Evolutionary conservation across 495 filamentous ascomycete genomes (phyloP), one percentile per base, ranked within the genome.

Genomic region (Penicillium simplicissimum): DNA sequence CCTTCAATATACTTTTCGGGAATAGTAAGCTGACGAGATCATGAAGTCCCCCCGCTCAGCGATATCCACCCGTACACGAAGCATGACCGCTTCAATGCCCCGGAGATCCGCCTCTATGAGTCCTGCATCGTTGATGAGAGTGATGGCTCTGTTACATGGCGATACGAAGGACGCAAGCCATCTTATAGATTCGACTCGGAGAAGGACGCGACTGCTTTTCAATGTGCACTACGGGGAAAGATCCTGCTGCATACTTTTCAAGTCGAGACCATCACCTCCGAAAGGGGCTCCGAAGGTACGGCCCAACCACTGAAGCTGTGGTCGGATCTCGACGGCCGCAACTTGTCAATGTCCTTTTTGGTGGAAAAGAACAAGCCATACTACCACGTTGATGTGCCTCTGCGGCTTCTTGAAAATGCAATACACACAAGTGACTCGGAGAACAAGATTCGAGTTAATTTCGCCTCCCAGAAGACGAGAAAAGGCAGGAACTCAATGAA

Each of bases 271-370:
- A 55, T 55, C 17, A 40, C 10, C 28, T 55, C 53, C 8, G 53
- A 14, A 42, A 38, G 37, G 13, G 53, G 53, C 28, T 52, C 45
- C 10, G 47, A 59, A 34, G 19, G 28, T 25, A 53, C 33, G 14
- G 58, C 58, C 43, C 58, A 60, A 28, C 58, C 45, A 14, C 17
- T 52, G 28, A 60, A 60, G 23, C 25, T 60, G 4, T 60, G 47
- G 58, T 60, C 48, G n/a, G 58, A 60, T 40, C 35, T 53, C 8
- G 58, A 60, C 37, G 47, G 49, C n/a, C 34, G 48, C 21, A 60
- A 45, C 15, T 38, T 21, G 33, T 17, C 48, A 21, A 35, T 60
- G 11, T 47, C 55, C 15, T 57, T 57, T 25, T n/a, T 57, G 13
- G 25, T 57, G 31, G 25, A 57, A 21, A 15, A 36, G n/a, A 48